Evolutionary conservation across 2,329 filamentous ascomycete species (phyloP).

Genomic region (Penicillium sp.): DNA sequence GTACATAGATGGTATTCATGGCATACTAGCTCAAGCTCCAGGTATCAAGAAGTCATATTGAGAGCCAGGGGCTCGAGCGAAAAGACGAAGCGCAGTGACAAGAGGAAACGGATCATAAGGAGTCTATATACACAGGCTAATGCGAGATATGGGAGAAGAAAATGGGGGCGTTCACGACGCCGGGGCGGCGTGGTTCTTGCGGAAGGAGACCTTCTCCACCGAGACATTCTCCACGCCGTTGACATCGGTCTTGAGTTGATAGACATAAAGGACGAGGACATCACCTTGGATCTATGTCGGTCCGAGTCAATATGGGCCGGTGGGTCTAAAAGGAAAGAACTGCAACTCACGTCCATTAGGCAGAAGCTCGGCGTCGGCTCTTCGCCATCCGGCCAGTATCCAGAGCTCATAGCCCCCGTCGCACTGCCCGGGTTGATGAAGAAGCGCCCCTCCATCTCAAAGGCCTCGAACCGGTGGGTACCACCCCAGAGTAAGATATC

Average conservation of each 20-base stretch:
- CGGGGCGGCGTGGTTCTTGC: constrained; percentile 65
- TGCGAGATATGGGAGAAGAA: constrained; percentile 4
- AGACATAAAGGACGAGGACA: constrained; percentile 92
- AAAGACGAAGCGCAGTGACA: constrained; percentile 2
- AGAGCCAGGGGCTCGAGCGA: constrained; percentile 9
- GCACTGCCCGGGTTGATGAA: constrained; percentile 68
- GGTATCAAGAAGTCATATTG: constrained; percentile 18
- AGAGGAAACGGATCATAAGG: constrained; percentile 14
- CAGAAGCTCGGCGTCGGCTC: constrained; percentile 89
- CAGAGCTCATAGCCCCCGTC: constrained; percentile 62
- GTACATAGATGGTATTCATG: not conserved
- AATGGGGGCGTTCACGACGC: constrained; percentile 32
- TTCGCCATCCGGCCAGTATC: constrained; percentile 58
- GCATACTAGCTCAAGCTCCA: constrained; percentile 6
- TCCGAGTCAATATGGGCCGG: constrained; percentile 16
- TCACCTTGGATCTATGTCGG: constrained; percentile 79
- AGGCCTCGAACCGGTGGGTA: constrained; percentile 67
- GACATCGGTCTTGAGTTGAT: constrained; percentile 74
- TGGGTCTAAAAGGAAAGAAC: no score
- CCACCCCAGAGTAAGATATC: constrained; percentile 68
- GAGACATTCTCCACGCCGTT: constrained; percentile 75
- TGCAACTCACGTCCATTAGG: constrained; percentile 83
- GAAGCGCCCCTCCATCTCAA: constrained; percentile 69
- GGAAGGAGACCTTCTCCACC: constrained; percentile 83
- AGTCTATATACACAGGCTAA: constrained; percentile 33